A percentile compares a stretch with the other conserved stretches of the same genome.
These are phyloP conservation scores for Macrophomina phaseolina DNA, from an alignment of 2,329 filamentous ascomycete species.

Conservation along the genomic window DNA sequence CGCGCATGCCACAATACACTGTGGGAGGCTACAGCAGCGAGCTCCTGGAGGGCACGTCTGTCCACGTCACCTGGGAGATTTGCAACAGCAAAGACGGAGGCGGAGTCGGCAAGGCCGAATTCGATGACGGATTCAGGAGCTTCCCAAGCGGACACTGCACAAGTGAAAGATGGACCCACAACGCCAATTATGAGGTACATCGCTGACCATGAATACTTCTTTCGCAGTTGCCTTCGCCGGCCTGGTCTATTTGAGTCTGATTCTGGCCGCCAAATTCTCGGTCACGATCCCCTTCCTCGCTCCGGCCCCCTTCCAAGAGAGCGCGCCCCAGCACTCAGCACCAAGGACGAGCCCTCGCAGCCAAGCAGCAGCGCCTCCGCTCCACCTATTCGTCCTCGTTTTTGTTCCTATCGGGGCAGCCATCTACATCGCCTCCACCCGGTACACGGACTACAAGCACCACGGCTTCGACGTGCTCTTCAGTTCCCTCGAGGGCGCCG, in stretches of 20 bases:
- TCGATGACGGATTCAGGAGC: constrained; percentile 20
- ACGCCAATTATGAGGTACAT: neutral
- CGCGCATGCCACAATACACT: neutral
- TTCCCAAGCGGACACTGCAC: constrained; percentile 25
- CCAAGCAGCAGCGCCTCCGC: constrained; percentile 3
- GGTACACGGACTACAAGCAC: constrained; percentile 28
- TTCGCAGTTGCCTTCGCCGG: constrained; percentile 10
- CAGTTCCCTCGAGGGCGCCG: constrained; percentile 10
- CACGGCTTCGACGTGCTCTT: constrained; percentile 26
- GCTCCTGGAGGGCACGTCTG: constrained; percentile 19
- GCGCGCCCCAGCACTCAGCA: neutral
- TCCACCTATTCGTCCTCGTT: constrained; percentile 25
- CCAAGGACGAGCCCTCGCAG: neutral
- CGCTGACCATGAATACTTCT: no score
- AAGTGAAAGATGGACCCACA: neutral
- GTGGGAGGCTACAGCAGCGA: constrained; percentile 23
- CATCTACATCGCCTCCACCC: constrained; percentile 26
- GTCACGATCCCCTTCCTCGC: constrained; percentile 11
- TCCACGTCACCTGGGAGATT: constrained; percentile 16
- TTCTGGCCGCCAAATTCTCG: constrained; percentile 24
- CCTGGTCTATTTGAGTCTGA: constrained; percentile 18
- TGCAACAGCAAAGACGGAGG: constrained; percentile 14
- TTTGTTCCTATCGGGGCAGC: constrained; percentile 23
- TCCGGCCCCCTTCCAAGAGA: neutral
- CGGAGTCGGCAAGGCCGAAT: neutral